phyloP scores from a whole-genome alignment of 768 basidiomycete genomes.

The Lentinula sp. region DNA sequence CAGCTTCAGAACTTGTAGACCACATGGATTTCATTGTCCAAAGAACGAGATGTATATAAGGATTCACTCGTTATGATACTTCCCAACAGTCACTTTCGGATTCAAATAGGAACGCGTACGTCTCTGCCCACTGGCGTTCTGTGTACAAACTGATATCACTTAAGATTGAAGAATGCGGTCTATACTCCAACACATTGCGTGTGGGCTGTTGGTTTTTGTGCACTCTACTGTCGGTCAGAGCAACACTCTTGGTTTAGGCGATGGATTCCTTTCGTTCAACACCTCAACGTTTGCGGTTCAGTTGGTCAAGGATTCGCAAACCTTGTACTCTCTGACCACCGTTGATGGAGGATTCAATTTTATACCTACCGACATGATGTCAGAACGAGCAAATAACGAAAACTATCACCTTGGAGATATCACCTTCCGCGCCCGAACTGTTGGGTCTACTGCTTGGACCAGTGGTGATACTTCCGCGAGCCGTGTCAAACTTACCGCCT shows the following conservation, averaged over 20 bases:
- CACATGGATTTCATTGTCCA: background rate
- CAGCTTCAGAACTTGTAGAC: background rate
- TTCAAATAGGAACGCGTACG: background rate
- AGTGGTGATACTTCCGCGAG: constrained; percentile 37
- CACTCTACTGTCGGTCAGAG: constrained; percentile 15
- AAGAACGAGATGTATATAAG: background rate
- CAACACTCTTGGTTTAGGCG: constrained; percentile 33
- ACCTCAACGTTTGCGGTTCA: constrained; percentile 38
- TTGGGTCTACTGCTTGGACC: constrained; percentile 39
- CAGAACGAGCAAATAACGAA: constrained; percentile 35
- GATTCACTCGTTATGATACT: background rate
- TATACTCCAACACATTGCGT: background rate
- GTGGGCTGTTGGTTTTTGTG: background rate
- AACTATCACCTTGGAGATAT: constrained; percentile 54
- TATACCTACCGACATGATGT: constrained; percentile 46
- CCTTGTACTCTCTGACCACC: constrained; percentile 45
- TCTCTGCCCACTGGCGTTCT: background rate
- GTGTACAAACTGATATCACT: background rate
- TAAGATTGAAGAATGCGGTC: background rate
- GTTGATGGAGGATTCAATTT: constrained; percentile 34
- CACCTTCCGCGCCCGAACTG: constrained; percentile 42
- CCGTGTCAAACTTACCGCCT: constrained; percentile 31
- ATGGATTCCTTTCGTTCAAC: constrained; percentile 43
- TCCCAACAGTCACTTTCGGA: background rate
- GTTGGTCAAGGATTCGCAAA: constrained; percentile 52